phyloP scores from a whole-genome alignment of 352 stramenopile genomes.

The Phytopythium vexans region DNA sequence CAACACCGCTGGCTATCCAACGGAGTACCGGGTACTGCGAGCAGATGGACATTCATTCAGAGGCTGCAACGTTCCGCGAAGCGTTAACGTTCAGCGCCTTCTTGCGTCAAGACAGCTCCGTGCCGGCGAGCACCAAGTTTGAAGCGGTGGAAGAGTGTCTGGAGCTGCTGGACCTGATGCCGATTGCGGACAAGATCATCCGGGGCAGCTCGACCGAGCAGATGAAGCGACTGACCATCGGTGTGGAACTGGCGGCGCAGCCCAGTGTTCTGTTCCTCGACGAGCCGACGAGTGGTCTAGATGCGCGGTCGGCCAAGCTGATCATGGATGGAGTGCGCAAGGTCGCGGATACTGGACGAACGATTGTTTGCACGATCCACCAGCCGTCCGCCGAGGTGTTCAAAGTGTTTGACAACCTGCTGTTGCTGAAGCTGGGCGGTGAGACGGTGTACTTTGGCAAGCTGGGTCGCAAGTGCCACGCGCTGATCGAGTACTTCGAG shows the following conservation, averaged over 20 bases:
- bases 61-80: constrained; percentile 86
- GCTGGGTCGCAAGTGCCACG: constrained; percentile 9
- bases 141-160: constrained; percentile 27
- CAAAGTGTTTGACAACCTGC: constrained; percentile 69
- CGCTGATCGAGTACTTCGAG: constrained; percentile 31
- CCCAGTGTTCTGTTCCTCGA: constrained; percentile 86
- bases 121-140: constrained; percentile 19
- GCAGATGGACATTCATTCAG: constrained; percentile 83
- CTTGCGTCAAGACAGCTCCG: constrained; percentile 37
- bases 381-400: constrained; percentile 89
- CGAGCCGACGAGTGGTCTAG: constrained; percentile 87
- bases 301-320: constrained; percentile 83
- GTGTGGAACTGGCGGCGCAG: constrained; percentile 81
- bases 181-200: constrained; percentile 30
- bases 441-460: constrained; percentile 41
- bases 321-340: constrained; percentile 87
- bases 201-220: constrained; percentile 30
- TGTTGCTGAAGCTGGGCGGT: constrained; percentile 54
- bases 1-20: constrained; percentile 22
- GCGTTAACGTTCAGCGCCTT: constrained; percentile 84
- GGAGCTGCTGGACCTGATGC: constrained; percentile 27
- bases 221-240: constrained; percentile 56
- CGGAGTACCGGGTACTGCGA: constrained; percentile 44
- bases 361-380: constrained; percentile 92
- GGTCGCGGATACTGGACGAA: constrained; percentile 66